Percentiles rank a stretch among this genome's conserved stretches.
Evolutionary conservation across 805 yeast genomes (phyloP).

Genomic region (Saccharomyces paradoxus): DNA sequence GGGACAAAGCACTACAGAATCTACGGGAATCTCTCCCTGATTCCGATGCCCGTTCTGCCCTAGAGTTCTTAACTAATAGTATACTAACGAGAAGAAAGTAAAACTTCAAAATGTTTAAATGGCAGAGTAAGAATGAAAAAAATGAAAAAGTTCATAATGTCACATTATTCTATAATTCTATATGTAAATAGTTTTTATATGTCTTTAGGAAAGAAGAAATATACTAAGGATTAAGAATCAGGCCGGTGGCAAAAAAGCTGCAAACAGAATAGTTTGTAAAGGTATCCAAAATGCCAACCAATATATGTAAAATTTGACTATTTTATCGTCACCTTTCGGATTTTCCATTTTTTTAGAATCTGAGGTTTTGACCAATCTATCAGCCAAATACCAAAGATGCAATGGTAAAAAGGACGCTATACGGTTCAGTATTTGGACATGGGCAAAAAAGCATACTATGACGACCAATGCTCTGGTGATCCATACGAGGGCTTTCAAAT

Average conservation of each 20-base stretch:
- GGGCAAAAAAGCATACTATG: slow-evolving; percentile 56
- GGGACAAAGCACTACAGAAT: slow-evolving; percentile 64
- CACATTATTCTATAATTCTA: background rate
- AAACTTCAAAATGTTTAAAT: background rate
- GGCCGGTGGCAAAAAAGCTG: slow-evolving; percentile 92
- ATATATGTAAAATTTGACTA: slow-evolving; percentile 34
- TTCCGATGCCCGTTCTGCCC: slow-evolving; percentile 80
- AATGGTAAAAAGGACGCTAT: slow-evolving; percentile 71
- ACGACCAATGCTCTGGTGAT: slow-evolving; percentile 39
- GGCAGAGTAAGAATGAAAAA: background rate
- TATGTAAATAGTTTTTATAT: background rate
- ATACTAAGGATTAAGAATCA: slow-evolving; percentile 22
- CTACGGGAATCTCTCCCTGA: slow-evolving; percentile 66
- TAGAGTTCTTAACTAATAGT: slow-evolving; percentile 75
- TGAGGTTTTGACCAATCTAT: slow-evolving; percentile 23
- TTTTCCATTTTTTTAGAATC: slow-evolving; percentile 5
- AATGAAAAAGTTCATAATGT: background rate
- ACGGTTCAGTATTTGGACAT: slow-evolving; percentile 80
- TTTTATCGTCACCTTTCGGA: slow-evolving; percentile 13
- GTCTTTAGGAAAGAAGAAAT: background rate
- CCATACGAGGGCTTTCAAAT: slow-evolving; percentile 34
- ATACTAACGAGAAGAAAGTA: slow-evolving; percentile 74
- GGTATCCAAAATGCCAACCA: slow-evolving; percentile 58
- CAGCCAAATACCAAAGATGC: slow-evolving; percentile 62
- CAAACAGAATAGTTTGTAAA: slow-evolving; percentile 64